These are phyloP conservation scores for Aspergillus candidus DNA, from an alignment of 2,329 filamentous ascomycete species.

Conservation along the genomic window DNA sequence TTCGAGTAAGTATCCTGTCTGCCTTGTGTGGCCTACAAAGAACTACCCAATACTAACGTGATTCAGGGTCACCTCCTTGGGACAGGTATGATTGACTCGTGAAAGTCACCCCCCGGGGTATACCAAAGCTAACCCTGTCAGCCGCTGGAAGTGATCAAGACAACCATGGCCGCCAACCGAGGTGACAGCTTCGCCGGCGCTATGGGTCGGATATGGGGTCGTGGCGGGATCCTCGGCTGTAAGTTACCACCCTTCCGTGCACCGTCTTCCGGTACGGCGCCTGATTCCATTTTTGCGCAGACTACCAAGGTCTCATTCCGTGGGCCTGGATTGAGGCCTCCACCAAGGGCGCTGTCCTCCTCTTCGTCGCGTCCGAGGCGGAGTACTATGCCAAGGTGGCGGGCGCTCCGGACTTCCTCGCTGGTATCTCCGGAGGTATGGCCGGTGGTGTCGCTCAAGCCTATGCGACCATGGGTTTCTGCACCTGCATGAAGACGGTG, in stretches of 20 bases:
- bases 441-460: slow-evolving; percentile 92
- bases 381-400: slow-evolving; percentile 84
- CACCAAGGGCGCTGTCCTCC: slow-evolving; percentile 96
- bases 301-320: slow-evolving; percentile 98
- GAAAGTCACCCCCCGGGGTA: no score
- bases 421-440: slow-evolving; percentile 87
- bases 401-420: slow-evolving; percentile 79
- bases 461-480: slow-evolving; percentile 99
- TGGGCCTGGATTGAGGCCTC: slow-evolving; percentile 99
- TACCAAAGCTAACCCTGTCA: no score
- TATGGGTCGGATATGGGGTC: slow-evolving; percentile 81
- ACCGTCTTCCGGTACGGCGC: slow-evolving; percentile 11
- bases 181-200: slow-evolving; percentile 77
- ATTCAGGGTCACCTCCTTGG: slow-evolving; percentile 58
- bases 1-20: slow-evolving; percentile 62
- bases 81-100: slow-evolving; percentile 49
- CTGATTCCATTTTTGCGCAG: slow-evolving; percentile 43
- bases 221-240: slow-evolving; percentile 93
- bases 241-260: slow-evolving; percentile 38
- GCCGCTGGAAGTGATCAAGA: slow-evolving; percentile 98
- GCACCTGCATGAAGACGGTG: slow-evolving; percentile 99
- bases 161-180: slow-evolving; percentile 97
- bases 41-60: slow-evolving; percentile 16
- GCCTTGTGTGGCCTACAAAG: no score
- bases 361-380: slow-evolving; percentile 97